A percentile compares a stretch with the other conserved stretches of the same genome.
These are phyloP conservation scores for Bisporella sp. DNA, from an alignment of 2,329 filamentous ascomycete species.

Conservation along the genomic window DNA sequence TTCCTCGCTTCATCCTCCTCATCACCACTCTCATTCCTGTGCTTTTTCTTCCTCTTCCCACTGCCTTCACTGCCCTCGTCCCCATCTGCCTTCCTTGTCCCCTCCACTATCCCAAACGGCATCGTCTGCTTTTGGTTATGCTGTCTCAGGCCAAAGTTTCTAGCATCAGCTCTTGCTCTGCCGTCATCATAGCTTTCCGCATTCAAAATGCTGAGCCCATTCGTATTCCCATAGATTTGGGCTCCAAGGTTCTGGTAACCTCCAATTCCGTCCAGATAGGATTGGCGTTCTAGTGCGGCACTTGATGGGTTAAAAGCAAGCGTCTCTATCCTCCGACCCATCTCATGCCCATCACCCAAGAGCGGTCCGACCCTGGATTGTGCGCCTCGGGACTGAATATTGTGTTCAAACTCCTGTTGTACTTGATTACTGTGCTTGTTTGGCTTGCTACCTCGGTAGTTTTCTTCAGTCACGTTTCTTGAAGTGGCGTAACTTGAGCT, in stretches of 20 bases:
- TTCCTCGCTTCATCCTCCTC: constrained; percentile 44
- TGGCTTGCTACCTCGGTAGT: no score
- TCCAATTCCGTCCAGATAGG: no score
- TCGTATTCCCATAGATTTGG: constrained; percentile 2
- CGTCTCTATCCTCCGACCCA: constrained; percentile 9
- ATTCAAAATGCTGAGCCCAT: constrained; percentile 33
- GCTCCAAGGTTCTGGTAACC: no score
- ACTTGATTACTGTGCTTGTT: no score
- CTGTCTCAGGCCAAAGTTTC: background rate
- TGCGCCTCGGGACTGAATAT: no score
- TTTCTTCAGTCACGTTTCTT: no score
- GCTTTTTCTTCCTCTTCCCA: constrained; percentile 29
- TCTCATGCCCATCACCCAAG: no score
- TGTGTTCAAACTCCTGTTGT: no score
- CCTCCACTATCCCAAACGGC: constrained; percentile 18
- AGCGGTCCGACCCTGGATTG: background rate
- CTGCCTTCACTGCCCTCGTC: constrained; percentile 16
- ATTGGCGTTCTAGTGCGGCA: no score
- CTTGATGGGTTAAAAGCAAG: constrained; percentile 10
- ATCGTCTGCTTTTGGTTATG: constrained; percentile 5
- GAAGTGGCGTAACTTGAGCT: no score
- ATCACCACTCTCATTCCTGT: constrained; percentile 25
- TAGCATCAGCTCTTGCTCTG: constrained; percentile 13
- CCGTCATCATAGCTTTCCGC: constrained; percentile 40
- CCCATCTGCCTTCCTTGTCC: constrained; percentile 8